phyloP scores from a whole-genome alignment of 108 stramenopile species.

The Fistulifera solaris region DNA sequence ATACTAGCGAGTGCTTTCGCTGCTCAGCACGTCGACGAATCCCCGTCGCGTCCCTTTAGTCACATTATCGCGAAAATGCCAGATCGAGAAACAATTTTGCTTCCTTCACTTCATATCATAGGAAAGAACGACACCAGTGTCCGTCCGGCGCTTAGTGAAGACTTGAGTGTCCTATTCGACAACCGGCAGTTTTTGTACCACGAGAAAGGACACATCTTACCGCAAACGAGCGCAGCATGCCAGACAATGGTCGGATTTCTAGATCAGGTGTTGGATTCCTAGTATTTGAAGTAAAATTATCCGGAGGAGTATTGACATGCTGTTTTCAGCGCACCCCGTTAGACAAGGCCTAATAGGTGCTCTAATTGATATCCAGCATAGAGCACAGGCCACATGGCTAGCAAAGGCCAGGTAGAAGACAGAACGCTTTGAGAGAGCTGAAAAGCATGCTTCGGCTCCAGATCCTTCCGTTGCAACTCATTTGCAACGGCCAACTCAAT shows the following conservation, averaged over 20 bases:
- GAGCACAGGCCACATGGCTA: conserved; percentile 19
- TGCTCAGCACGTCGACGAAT: conserved; percentile 6
- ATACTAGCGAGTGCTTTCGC: conserved; percentile 32
- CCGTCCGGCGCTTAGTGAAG: conserved; percentile 10
- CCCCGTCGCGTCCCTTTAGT: neutral
- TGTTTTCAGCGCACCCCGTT: too few relatives aligned
- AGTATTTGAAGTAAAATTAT: too few relatives aligned
- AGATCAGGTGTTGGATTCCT: neutral
- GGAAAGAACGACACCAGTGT: conserved; percentile 32
- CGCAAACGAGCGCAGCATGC: conserved; percentile 6
- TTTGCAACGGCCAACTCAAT: conserved; percentile 12
- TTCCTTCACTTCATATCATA: conserved; percentile 32
- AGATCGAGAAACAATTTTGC: conserved; percentile 1
- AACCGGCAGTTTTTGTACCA: conserved; percentile 19
- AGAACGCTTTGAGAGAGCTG: conserved; percentile 6
- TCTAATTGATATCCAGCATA: conserved; percentile 16
- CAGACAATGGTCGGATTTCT: conserved; percentile 7
- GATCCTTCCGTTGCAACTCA: conserved; percentile 9
- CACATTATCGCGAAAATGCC: neutral
- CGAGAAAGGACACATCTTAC: conserved; percentile 24
- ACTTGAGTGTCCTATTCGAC: conserved; percentile 13
- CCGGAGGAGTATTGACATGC: too few relatives aligned
- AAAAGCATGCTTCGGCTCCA: neutral
- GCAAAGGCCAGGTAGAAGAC: conserved; percentile 10
- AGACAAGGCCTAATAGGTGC: conserved; percentile 1